These are phyloP conservation scores for Fusarium duplospermum DNA, from an alignment of 2,329 filamentous ascomycete genomes.

Conservation along the genomic window DNA sequence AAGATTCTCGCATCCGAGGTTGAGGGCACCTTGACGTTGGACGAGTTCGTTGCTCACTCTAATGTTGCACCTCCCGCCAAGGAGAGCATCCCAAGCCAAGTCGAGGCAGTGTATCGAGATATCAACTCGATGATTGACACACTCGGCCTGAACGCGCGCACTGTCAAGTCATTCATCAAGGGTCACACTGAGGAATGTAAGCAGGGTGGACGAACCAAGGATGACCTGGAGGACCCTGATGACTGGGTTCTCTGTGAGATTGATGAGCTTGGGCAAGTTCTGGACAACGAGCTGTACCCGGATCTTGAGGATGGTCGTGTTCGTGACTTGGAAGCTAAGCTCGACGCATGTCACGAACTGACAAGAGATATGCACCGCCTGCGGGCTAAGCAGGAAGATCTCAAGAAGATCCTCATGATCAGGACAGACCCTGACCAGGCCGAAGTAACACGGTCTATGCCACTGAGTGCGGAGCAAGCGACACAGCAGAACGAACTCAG, in stretches of 20 bases:
- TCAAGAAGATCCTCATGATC: conserved; percentile 79
- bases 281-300: conserved; percentile 72
- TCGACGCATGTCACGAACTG: conserved; percentile 75
- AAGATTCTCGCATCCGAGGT: conserved; percentile 70
- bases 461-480: conserved; percentile 85
- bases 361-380: conserved; percentile 77
- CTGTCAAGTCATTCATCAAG: conserved; percentile 73
- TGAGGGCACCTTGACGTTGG: conserved; percentile 70
- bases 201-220: conserved; percentile 66
- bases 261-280: conserved; percentile 71
- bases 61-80: conserved; percentile 64
- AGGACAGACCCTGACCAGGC: conserved; percentile 75
- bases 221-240: conserved; percentile 76
- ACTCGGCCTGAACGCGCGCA: conserved; percentile 82
- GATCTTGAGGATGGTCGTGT: conserved; percentile 77
- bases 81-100: conserved; percentile 70
- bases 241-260: conserved; percentile 84
- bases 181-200: conserved; percentile 71
- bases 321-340: conserved; percentile 74
- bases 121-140: conserved; percentile 96
- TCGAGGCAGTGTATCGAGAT: conserved; percentile 78
- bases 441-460: conserved; percentile 74
- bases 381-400: conserved; percentile 79
- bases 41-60: conserved; percentile 75
- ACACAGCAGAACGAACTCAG: conserved; percentile 87